Evolutionary conservation across 2,329 filamentous ascomycete species (phyloP).

Genomic region (Diaporthe humulicola): DNA sequence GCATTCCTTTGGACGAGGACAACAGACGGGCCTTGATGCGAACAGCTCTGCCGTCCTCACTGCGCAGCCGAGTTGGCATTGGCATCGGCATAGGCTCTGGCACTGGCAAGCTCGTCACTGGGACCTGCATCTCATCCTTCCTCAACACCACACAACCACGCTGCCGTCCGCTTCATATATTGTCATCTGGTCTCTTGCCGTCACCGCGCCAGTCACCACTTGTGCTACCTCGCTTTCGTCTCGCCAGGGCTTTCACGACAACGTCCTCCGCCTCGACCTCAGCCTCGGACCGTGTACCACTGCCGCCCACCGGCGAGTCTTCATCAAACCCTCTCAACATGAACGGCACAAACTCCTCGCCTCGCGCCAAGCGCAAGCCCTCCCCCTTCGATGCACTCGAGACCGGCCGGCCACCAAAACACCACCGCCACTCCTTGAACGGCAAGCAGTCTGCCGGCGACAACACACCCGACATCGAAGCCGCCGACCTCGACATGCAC

Average conservation of each 20-base stretch:
- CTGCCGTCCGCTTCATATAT: conserved; percentile 5
- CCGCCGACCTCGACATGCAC: conserved; percentile 39
- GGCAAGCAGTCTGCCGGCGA: conserved; percentile 43
- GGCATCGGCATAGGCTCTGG: conserved; percentile 13
- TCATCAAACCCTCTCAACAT: conserved; percentile 36
- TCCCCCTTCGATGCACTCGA: conserved; percentile 40
- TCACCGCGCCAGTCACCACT: conserved; percentile 13
- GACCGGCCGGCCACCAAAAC: conserved; percentile 44
- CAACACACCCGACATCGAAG: conserved; percentile 43
- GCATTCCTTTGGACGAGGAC: conserved; percentile 30
- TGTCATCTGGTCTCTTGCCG: neutral
- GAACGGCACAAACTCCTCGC: conserved; percentile 43
- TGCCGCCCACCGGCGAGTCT: neutral
- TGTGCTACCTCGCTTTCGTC: conserved; percentile 15
- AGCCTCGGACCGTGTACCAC: neutral
- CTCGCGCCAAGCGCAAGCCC: conserved; percentile 46
- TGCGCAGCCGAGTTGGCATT: conserved; percentile 38
- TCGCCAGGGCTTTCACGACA: conserved; percentile 27
- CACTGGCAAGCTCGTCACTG: conserved; percentile 18
- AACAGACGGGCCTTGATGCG: conserved; percentile 39
- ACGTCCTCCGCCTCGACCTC: neutral
- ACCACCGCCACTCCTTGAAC: conserved; percentile 42
- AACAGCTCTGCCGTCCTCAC: conserved; percentile 37
- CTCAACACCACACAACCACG: conserved; percentile 1
- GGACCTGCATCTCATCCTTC: conserved; percentile 11